phyloP scores from a whole-genome alignment of 176 grass and related monocot species.

The Aegilops sharonensis region DNA sequence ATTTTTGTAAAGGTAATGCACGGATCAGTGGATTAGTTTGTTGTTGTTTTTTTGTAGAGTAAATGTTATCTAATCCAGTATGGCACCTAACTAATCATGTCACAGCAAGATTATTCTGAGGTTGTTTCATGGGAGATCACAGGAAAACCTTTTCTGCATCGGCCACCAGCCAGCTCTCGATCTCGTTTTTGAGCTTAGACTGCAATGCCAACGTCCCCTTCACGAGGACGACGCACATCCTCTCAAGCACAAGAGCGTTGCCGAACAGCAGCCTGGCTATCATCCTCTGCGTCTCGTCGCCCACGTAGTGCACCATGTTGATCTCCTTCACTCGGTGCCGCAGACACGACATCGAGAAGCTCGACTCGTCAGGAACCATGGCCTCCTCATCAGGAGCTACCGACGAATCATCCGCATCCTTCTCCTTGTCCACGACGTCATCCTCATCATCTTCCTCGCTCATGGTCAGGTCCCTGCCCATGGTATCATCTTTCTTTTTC shows the following conservation, averaged over 20 bases:
- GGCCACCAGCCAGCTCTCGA: background rate
- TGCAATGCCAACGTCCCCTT: background rate
- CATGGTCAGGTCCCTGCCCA: too few relatives aligned
- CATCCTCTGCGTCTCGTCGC: background rate
- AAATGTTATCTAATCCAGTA: background rate
- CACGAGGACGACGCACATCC: background rate
- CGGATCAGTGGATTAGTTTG: background rate
- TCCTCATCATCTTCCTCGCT: too few relatives aligned
- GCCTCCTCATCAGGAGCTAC: too few relatives aligned
- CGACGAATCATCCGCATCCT: too few relatives aligned
- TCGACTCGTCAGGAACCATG: background rate
- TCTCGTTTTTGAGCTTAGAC: background rate
- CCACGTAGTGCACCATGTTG: background rate
- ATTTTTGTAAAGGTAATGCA: background rate
- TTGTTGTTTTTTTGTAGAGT: background rate
- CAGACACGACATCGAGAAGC: background rate
- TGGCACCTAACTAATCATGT: background rate
- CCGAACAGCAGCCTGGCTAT: background rate
- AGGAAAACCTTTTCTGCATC: background rate
- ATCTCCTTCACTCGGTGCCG: background rate
- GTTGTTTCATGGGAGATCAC: background rate
- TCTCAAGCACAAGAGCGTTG: background rate
- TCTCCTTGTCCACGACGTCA: too few relatives aligned
- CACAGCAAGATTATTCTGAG: background rate
- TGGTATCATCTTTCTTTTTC: too few relatives aligned